A percentile compares a stretch with the other conserved stretches of the same genome.
Conservation (phyloP, 352 stramenopile genomes). For the Blastocystis sp. region DNA sequence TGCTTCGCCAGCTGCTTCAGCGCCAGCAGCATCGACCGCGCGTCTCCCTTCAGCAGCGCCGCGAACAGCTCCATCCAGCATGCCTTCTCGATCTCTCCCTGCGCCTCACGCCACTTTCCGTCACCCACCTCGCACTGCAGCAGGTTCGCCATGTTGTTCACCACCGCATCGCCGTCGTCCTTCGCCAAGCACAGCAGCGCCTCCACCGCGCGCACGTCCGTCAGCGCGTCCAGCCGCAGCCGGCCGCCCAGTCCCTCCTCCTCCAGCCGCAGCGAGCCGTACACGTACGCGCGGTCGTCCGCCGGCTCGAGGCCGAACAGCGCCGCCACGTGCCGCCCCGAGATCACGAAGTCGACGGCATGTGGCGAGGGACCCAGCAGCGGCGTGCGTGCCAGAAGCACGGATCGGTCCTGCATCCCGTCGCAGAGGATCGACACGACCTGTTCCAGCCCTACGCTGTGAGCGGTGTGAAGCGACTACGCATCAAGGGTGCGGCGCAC, state of each 20-base stretch:
- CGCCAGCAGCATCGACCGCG: conserved; percentile 15
- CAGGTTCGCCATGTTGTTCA: conserved; percentile 61
- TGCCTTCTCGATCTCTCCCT: conserved; percentile 63
- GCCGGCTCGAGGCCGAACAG: conserved; percentile 30
- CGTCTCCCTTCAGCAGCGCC: conserved; percentile 14
- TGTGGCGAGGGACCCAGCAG: not conserved
- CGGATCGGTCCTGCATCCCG: not conserved
- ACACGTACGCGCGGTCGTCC: conserved; percentile 26
- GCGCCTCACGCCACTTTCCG: not conserved
- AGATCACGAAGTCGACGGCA: conserved; percentile 11
- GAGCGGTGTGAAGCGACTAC: not conserved
- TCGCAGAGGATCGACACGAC: conserved; percentile 16
- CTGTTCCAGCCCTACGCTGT: not conserved
- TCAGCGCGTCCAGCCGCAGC: conserved; percentile 35
- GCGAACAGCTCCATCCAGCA: conserved; percentile 50
- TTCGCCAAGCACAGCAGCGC: not conserved
- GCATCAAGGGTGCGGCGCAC: not conserved
- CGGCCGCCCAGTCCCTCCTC: conserved; percentile 3
- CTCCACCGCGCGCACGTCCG: not conserved
- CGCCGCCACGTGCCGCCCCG: conserved; percentile 25
- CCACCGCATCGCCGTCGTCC: conserved; percentile 1
- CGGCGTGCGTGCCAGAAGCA: not conserved
- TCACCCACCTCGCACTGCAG: conserved; percentile 11
- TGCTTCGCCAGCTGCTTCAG: conserved; percentile 50
- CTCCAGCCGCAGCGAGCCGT: not conserved